These are phyloP conservation scores for Schoenoplectus triqueter DNA, from an alignment of 202 grass and related monocot genomes.

Conservation along the genomic window DNA sequence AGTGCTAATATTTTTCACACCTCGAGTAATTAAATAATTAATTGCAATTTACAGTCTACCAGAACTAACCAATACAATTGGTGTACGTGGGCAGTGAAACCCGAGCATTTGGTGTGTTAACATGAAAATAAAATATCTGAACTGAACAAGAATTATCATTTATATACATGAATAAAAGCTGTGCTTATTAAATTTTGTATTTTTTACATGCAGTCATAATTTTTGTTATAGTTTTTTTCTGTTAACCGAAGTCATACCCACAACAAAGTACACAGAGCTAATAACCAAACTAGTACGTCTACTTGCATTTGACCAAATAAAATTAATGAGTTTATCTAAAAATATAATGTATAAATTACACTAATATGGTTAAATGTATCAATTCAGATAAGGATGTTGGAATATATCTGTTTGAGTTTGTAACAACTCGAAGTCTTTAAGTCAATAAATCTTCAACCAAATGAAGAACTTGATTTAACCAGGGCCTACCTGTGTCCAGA, in stretches of 20 bases:
- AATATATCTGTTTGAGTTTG: background rate
- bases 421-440: background rate
- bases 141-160: background rate
- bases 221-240: background rate
- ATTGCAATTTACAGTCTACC: background rate
- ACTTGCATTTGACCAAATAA: background rate
- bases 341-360: background rate
- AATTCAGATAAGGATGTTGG: background rate
- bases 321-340: background rate
- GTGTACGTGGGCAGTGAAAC: background rate
- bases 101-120: background rate
- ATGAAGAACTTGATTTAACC: background rate
- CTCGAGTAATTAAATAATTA: background rate
- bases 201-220: background rate
- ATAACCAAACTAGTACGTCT: background rate
- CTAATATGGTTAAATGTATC: background rate
- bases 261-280: no score
- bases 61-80: background rate
- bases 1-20: background rate
- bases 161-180: background rate
- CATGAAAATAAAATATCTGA: background rate
- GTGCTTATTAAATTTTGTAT: no score
- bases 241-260: background rate
- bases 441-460: constrained; percentile 17
- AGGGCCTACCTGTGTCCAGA: background rate